phyloP scores from a whole-genome alignment of 805 yeast genomes.

The Metschnikowia matae region DNA sequence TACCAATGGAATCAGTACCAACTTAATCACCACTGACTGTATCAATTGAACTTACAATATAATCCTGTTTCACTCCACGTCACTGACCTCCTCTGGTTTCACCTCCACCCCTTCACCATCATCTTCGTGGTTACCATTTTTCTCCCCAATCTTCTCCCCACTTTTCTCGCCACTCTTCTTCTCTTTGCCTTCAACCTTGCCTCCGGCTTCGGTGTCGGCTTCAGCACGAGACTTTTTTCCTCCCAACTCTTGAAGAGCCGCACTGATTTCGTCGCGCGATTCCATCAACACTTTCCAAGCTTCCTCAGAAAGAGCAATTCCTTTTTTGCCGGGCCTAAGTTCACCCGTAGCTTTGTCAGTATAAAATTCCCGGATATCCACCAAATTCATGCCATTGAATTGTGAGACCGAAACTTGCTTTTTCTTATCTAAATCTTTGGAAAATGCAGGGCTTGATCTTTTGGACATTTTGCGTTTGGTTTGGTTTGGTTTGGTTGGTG shows the following conservation, averaged over 20 bases:
- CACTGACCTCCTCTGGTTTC: too few relatives aligned
- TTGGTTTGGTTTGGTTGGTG: too few relatives aligned
- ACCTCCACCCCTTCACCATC: too few relatives aligned
- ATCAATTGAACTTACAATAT: too few relatives aligned
- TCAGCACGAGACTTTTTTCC: not conserved
- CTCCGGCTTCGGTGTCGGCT: too few relatives aligned
- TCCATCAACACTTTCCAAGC: conserved; percentile 50
- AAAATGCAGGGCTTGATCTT: not conserved
- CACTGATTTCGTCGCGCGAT: conserved; percentile 43
- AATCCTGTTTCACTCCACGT: too few relatives aligned
- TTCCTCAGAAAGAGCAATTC: conserved; percentile 56
- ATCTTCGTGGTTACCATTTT: too few relatives aligned
- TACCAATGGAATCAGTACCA: too few relatives aligned
- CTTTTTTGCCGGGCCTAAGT: conserved; percentile 78
- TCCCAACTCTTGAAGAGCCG: conserved; percentile 37
- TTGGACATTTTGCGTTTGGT: not conserved
- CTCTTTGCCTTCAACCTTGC: too few relatives aligned
- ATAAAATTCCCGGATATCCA: conserved; percentile 85
- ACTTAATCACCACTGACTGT: too few relatives aligned
- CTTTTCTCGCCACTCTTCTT: too few relatives aligned
- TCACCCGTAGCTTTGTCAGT: conserved; percentile 52
- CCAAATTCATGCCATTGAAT: conserved; percentile 60
- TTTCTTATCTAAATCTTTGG: conserved; percentile 25
- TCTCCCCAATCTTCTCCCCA: too few relatives aligned
- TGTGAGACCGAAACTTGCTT: conserved; percentile 72